Conservation (phyloP, 2,329 filamentous ascomycete genomes). For the Colletotrichum theobromicola region DNA sequence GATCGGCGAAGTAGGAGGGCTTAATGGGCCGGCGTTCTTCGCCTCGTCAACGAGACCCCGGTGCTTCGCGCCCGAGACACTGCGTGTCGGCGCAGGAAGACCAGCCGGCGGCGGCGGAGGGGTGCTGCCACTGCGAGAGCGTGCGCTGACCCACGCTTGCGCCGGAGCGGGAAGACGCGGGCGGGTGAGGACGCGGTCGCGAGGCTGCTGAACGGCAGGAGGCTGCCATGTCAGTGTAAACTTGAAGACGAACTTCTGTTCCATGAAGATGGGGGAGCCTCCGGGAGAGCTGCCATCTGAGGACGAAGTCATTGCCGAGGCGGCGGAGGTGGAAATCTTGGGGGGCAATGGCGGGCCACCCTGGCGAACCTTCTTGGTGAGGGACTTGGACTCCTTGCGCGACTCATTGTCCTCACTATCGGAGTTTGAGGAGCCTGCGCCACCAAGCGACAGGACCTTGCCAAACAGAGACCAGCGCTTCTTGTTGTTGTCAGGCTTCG, state of each 20-base stretch:
- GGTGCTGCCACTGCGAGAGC: conserved; percentile 42
- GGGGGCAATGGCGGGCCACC: conserved; percentile 37
- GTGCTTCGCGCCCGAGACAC: conserved; percentile 50
- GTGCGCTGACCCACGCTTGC: conserved; percentile 63
- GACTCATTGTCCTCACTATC: conserved; percentile 51
- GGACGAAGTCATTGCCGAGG: conserved; percentile 37
- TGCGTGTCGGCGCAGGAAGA: conserved; percentile 49
- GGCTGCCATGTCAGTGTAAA: conserved; percentile 74
- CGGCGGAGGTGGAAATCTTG: conserved; percentile 33
- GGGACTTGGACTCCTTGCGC: conserved; percentile 52
- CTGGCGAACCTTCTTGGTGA: conserved; percentile 3
- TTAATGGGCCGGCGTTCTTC: conserved; percentile 50
- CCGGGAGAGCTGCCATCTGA: conserved; percentile 60
- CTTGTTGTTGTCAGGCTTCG: conserved; percentile 44
- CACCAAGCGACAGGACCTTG: conserved; percentile 59
- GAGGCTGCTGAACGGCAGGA: conserved; percentile 55
- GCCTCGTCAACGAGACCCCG: conserved; percentile 55
- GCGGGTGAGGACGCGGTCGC: conserved; percentile 67
- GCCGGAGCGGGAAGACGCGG: conserved; percentile 75
- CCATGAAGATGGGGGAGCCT: conserved; percentile 59
- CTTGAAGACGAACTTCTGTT: conserved; percentile 71
- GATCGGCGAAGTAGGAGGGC: conserved; percentile 29
- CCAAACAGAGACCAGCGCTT: conserved; percentile 69
- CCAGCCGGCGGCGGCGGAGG: conserved; percentile 39
- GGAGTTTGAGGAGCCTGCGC: conserved; percentile 34